phyloP scores from a whole-genome alignment of 176 grass and related monocot genomes.

The Aegilops bicornis region DNA sequence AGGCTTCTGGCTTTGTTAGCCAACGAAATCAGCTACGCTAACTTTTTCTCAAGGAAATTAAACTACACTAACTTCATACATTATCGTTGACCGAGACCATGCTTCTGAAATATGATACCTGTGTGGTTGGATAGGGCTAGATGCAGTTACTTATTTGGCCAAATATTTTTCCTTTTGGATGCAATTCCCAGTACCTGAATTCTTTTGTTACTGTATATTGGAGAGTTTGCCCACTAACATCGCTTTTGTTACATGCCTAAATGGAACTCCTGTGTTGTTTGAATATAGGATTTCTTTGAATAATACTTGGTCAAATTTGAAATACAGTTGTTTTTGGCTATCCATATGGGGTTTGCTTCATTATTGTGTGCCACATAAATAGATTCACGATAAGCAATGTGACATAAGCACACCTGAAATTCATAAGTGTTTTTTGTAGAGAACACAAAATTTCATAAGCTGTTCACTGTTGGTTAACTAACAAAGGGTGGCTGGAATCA shows the following conservation, averaged over 20 bases:
- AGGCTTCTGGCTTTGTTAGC: conserved; percentile 6
- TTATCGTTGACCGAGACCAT: background rate
- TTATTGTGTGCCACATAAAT: background rate
- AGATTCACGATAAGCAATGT: background rate
- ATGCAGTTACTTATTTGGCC: background rate
- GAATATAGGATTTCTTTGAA: background rate
- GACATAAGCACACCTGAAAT: conserved; percentile 12
- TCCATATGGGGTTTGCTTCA: background rate
- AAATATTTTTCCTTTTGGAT: conserved; percentile 16
- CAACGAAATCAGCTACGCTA: background rate
- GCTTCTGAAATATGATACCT: conserved; percentile 25
- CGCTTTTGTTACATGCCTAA: background rate
- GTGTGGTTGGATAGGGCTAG: conserved; percentile 10
- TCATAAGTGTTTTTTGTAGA: background rate
- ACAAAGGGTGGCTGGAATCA: background rate
- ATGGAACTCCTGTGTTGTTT: background rate
- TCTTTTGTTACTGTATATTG: conserved; percentile 4
- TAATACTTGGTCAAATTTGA: background rate
- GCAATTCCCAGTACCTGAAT: background rate
- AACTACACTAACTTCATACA: background rate
- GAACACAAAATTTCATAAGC: background rate
- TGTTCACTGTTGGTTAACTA: conserved; percentile 3
- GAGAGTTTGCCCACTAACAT: background rate
- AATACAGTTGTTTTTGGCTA: background rate
- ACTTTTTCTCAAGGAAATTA: conserved; percentile 3